Conservation (phyloP, 306 rosid species). For the Quercus aquifolioides region DNA sequence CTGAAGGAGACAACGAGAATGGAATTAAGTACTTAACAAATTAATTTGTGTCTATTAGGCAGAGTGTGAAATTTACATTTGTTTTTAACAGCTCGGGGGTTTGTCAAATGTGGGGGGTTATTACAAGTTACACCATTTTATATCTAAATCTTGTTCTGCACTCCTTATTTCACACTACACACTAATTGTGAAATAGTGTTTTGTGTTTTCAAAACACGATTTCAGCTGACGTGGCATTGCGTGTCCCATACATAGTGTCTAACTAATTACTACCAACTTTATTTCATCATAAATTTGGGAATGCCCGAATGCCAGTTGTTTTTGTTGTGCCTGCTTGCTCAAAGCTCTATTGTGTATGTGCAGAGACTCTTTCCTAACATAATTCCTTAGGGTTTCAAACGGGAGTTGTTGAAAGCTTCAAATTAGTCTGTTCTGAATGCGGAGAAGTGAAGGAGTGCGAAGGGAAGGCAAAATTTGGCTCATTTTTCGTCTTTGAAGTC, state of each 20-base stretch:
- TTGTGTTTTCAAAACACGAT: too few species aligned
- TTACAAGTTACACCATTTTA: neutral
- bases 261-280: neutral
- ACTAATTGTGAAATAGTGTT: too few species aligned
- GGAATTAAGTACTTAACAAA: conserved; percentile 48
- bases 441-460: too few species aligned
- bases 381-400: too few species aligned
- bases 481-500: neutral
- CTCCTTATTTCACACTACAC: too few species aligned
- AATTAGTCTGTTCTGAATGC: too few species aligned
- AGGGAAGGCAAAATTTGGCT: neutral
- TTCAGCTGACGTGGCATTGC: too few species aligned
- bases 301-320: neutral
- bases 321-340: neutral
- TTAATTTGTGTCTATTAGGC: conserved; percentile 25
- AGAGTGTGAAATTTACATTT: neutral
- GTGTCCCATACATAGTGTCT: too few species aligned
- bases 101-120: neutral
- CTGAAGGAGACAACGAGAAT: conserved; percentile 35
- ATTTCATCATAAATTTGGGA: neutral
- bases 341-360: neutral
- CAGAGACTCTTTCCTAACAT: neutral
- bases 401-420: too few species aligned
- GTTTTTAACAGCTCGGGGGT: neutral
- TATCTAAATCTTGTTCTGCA: too few species aligned